A percentile compares a stretch with the other conserved stretches of the same genome.
Evolutionary conservation across 306 rosid genomes (phyloP).

Genomic region (Cicer judaicum): DNA sequence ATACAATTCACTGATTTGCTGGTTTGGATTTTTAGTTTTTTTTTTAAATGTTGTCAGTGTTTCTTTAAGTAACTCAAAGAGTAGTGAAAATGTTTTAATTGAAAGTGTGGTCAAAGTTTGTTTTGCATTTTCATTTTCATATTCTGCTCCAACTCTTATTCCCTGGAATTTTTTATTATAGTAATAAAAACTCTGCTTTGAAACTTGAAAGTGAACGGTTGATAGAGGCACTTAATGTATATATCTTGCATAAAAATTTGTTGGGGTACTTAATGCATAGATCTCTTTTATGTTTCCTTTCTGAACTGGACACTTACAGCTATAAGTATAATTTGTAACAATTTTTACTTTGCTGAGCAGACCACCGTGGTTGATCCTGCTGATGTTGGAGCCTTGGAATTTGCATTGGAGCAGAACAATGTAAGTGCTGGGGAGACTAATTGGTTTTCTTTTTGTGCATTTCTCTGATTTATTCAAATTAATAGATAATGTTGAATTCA

Average conservation of each 20-base stretch:
- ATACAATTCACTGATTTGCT: slow-evolving; percentile 29
- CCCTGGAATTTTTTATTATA: not conserved
- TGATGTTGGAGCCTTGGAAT: slow-evolving; percentile 69
- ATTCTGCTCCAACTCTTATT: not conserved
- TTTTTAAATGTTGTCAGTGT: not conserved
- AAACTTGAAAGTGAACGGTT: not conserved
- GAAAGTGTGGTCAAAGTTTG: not conserved
- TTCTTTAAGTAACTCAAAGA: slow-evolving; percentile 10
- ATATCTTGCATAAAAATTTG: not conserved
- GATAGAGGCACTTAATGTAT: not conserved
- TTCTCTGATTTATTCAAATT: slow-evolving; percentile 9
- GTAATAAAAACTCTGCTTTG: slow-evolving; percentile 1
- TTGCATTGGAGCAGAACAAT: slow-evolving; percentile 74
- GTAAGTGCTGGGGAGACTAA: slow-evolving; percentile 54
- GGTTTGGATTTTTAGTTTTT: not conserved
- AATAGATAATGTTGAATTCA: slow-evolving; percentile 15
- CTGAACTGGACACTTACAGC: not conserved
- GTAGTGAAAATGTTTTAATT: slow-evolving; percentile 7
- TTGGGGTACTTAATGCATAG: not conserved
- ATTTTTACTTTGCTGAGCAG: slow-evolving; percentile 53
- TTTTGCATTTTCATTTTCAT: not conserved
- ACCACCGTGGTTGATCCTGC: slow-evolving; percentile 89
- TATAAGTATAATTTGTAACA: slow-evolving; percentile 18
- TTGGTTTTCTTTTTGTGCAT: slow-evolving; percentile 12
- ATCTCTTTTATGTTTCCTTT: slow-evolving; percentile 12